Conservation (phyloP, 148 eudicot genomes). For the Arbutus unedo region DNA sequence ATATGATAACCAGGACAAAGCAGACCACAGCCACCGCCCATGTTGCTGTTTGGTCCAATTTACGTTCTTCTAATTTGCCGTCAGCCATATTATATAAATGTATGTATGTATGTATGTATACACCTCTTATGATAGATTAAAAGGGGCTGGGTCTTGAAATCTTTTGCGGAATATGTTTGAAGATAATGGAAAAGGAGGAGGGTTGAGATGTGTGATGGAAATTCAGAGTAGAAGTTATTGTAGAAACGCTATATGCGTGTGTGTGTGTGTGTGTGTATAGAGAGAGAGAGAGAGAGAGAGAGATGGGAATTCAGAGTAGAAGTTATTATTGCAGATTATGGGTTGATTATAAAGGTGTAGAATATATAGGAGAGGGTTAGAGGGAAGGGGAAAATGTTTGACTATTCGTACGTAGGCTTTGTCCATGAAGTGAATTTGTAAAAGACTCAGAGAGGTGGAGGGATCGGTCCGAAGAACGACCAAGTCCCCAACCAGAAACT, state of each 20-base stretch:
- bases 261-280: not conserved
- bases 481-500: not conserved
- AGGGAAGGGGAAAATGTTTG: not conserved
- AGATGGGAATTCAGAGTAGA: too few species aligned
- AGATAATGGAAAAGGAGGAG: not conserved
- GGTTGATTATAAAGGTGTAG: not conserved
- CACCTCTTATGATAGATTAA: not conserved
- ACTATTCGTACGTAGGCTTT: not conserved
- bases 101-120: not conserved
- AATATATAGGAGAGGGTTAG: not conserved
- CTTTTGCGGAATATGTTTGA: not conserved
- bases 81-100: slow-evolving; percentile 16
- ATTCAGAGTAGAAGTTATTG: not conserved
- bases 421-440: too few species aligned
- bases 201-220: not conserved
- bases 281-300: not conserved
- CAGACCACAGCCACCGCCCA: slow-evolving; percentile 37
- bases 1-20: slow-evolving; percentile 29
- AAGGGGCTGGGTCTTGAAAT: too few species aligned
- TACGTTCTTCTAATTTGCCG: slow-evolving; percentile 16
- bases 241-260: too few species aligned
- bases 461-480: not conserved
- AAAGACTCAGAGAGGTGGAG: not conserved
- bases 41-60: slow-evolving; percentile 33
- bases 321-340: not conserved